These are phyloP conservation scores for Elaeagnus macrophylla DNA, from an alignment of 306 rosid genomes.

Conservation along the genomic window DNA sequence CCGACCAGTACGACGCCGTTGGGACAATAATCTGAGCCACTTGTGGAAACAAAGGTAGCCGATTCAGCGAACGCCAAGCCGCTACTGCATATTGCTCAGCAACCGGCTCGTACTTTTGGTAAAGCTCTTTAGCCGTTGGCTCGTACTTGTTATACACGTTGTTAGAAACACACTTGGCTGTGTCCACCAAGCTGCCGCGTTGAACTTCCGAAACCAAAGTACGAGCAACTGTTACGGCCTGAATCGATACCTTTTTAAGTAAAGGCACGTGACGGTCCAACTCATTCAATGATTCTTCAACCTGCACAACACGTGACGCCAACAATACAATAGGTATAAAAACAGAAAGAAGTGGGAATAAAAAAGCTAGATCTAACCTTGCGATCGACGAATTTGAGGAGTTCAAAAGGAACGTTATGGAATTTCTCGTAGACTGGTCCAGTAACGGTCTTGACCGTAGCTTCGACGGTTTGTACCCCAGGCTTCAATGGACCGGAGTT, in stretches of 20 bases:
- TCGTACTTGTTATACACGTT: conserved; percentile 24
- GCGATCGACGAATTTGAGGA: conserved; percentile 36
- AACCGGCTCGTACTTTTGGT: conserved; percentile 34
- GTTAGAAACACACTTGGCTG: conserved; percentile 17
- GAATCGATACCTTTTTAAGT: conserved; percentile 25
- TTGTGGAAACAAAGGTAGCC: conserved; percentile 32
- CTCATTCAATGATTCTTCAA: conserved; percentile 30
- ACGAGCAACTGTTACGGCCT: conserved; percentile 18
- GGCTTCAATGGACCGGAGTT: conserved; percentile 41
- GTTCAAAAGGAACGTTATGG: conserved; percentile 35
- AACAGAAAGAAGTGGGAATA: not conserved
- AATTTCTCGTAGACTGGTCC: conserved; percentile 45
- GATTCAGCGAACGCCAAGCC: conserved; percentile 39
- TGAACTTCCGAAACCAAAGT: conserved; percentile 21
- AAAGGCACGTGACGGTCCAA: conserved; percentile 28
- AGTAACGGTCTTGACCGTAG: conserved; percentile 31
- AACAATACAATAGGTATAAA: not conserved
- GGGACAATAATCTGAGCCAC: conserved; percentile 33
- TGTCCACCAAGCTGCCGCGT: conserved; percentile 28
- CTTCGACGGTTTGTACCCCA: conserved; percentile 45
- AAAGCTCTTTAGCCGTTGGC: conserved; percentile 29
- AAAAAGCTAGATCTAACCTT: conserved; percentile 23
- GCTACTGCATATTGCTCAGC: conserved; percentile 35
- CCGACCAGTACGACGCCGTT: conserved; percentile 35
- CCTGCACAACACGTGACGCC: conserved; percentile 17